phyloP scores from a whole-genome alignment of 83 land plant genomes.

The Picea abies region DNA sequence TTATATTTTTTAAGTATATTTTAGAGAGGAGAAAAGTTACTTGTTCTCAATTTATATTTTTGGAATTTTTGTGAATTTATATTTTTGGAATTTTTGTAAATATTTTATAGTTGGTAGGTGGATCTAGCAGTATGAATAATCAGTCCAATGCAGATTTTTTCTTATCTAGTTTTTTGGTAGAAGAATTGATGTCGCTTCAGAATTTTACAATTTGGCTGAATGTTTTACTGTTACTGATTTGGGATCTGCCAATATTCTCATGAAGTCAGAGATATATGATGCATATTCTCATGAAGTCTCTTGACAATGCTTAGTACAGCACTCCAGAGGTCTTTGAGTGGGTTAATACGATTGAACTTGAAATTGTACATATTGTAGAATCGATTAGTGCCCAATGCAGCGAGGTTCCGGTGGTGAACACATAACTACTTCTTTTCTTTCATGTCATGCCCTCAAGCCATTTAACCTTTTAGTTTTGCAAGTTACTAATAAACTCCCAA shows the following conservation, averaged over 20 bases:
- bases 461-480: neutral
- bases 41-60: neutral
- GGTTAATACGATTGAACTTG: conserved; percentile 45
- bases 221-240: neutral
- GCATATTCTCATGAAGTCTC: neutral
- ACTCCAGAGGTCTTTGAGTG: conserved; percentile 76
- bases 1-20: too few relatives aligned
- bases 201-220: neutral
- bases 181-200: too few relatives aligned
- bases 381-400: conserved; percentile 21
- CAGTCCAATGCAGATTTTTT: neutral
- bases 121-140: neutral
- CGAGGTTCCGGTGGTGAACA: neutral
- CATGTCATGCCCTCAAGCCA: neutral
- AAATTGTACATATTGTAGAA: conserved; percentile 52
- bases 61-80: neutral
- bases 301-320: conserved; percentile 17
- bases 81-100: too few relatives aligned
- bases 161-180: too few relatives aligned
- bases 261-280: too few relatives aligned
- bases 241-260: neutral
- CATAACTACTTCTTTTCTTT: neutral
- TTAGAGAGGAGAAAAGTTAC: neutral
- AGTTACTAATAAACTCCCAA: conserved; percentile 1
- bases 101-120: neutral